Evolutionary conservation across 345 rosid species (phyloP), one percentile per base, ranked within the genome.

Genomic region (Ceriops zippeliana): DNA sequence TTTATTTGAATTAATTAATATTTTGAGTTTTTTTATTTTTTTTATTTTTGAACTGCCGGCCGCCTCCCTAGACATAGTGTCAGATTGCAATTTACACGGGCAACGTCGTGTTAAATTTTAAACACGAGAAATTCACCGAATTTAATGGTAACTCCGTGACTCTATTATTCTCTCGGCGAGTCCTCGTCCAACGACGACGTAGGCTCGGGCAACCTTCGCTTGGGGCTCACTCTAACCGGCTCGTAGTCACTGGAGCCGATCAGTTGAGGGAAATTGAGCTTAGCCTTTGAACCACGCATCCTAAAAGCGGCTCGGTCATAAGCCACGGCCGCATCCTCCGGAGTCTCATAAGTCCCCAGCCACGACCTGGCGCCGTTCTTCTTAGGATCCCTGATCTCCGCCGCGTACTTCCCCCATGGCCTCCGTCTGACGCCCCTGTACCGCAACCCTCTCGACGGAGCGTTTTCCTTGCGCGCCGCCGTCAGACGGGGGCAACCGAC

Each of bases 201-300:
- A 22, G 68, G 27, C 63, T 75, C 73, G 4, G 58, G 66, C 30
- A 75, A 75, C 0, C 73, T 69, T 19, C 89, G 92, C 52, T 83
- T 85, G 15, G 73, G 76, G 58, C 83, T 70, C 8, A 84, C 76
- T 73, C 86, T 75, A 27, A 82, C 76, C 1, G 89, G 84, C 65
- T 84, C 71, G 13, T 71, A 78, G 32, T 71, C 24, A 26, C 69
- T 62, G 26, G 78, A 73, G 1, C 86, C 89, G 21, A 86, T 73
- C 66, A 86, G 70, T 72, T 86, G 87, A 35, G 89, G 89, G 37
- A 86, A 86, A 52, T 86, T 86, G 0, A 86, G 82, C 77, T 83
- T 86, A 10, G 89, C 89, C 37, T 82, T 86, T 0, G 89, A 73
- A 26, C 89, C 89, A 0, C 74, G 80, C 61, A 86, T 83, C 70